Percentiles rank a stretch among this genome's conserved stretches.
phyloP scores from a whole-genome alignment of 2,329 filamentous ascomycete species.

The Hymenoscyphus linearis region DNA sequence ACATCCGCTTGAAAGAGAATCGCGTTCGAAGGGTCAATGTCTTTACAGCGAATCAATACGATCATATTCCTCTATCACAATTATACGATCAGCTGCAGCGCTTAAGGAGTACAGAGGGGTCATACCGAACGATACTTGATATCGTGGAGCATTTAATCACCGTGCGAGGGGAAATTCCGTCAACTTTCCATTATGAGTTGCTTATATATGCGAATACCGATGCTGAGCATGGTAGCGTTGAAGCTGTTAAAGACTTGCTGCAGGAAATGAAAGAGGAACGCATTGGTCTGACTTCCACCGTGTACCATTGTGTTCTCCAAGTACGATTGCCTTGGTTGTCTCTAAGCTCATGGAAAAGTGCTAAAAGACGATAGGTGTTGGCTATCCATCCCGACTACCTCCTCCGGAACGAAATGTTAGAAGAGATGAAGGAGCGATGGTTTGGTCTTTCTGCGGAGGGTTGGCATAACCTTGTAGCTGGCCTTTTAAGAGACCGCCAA shows the following conservation, averaged over 20 bases:
- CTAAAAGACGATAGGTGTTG: constrained; percentile 47
- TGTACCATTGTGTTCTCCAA: constrained; percentile 69
- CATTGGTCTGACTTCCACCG: constrained; percentile 57
- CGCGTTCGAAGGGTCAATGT: background rate
- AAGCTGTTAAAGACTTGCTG: constrained; percentile 57
- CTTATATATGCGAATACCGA: constrained; percentile 68
- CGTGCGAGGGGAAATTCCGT: constrained; percentile 49
- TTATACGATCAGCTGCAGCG: constrained; percentile 46
- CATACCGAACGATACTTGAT: constrained; percentile 36
- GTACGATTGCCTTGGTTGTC: constrained; percentile 35
- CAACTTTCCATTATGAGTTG: constrained; percentile 62
- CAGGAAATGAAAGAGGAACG: constrained; percentile 62
- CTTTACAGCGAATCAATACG: background rate
- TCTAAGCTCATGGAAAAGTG: background rate
- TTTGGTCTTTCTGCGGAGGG: constrained; percentile 55
- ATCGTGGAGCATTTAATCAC: constrained; percentile 55
- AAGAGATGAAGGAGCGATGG: constrained; percentile 72
- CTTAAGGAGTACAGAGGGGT: constrained; percentile 34
- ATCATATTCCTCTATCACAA: background rate
- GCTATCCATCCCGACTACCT: constrained; percentile 83
- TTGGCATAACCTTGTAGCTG: constrained; percentile 63
- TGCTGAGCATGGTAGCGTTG: constrained; percentile 58
- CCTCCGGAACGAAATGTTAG: constrained; percentile 64
- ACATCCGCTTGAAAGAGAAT: background rate
- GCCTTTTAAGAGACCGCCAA: constrained; percentile 73